Conservation (phyloP, 2,329 filamentous ascomycete species). For the Sporothrix humicola region DNA sequence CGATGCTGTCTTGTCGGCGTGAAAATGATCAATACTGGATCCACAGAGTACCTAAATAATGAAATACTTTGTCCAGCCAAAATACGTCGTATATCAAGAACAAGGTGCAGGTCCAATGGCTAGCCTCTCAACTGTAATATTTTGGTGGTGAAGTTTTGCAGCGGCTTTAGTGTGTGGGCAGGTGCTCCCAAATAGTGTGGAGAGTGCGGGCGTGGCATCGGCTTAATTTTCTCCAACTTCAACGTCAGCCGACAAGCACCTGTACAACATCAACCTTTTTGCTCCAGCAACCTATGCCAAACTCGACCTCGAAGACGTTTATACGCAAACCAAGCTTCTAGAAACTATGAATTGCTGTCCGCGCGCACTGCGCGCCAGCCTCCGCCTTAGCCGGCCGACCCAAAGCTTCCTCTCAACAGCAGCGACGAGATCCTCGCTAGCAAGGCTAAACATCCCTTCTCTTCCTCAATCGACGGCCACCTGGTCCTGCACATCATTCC, state of each 20-base stretch:
- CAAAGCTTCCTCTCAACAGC: not conserved
- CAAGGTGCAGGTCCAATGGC: not conserved
- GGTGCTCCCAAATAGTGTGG: not conserved
- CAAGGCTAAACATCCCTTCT: no score
- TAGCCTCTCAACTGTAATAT: not conserved
- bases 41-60: no score
- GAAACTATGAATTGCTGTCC: slow-evolving; percentile 1
- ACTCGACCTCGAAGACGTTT: not conserved
- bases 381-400: not conserved
- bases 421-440: not conserved
- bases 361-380: not conserved
- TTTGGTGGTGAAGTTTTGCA: not conserved
- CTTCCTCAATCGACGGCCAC: not conserved
- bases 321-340: no score
- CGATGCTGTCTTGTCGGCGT: not conserved
- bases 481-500: slow-evolving; percentile 19
- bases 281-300: not conserved
- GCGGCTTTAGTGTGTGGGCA: not conserved
- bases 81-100: not conserved
- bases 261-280: not conserved
- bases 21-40: no score
- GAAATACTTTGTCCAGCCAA: not conserved
- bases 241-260: slow-evolving; percentile 19
- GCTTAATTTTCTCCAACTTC: slow-evolving; percentile 1
- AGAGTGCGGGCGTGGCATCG: not conserved